A percentile compares a stretch with the other conserved stretches of the same genome.
phyloP scores from a whole-genome alignment of 2,329 filamentous ascomycete genomes.

The Talaromyces islandicus region DNA sequence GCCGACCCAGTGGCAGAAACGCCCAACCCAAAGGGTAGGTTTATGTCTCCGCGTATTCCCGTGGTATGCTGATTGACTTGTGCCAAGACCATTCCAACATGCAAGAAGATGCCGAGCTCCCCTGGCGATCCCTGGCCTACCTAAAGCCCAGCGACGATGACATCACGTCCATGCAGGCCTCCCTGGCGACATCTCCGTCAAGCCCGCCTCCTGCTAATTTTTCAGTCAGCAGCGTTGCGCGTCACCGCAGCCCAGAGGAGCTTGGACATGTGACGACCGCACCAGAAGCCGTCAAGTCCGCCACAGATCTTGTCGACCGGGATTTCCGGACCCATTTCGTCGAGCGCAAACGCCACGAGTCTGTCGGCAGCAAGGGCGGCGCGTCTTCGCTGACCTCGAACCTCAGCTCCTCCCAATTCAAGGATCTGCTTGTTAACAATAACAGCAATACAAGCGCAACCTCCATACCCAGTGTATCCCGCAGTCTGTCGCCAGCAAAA shows the following conservation, averaged over 20 bases:
- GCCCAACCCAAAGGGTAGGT: background rate
- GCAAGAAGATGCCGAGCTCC: background rate
- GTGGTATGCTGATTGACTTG: background rate
- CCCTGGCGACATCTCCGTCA: background rate
- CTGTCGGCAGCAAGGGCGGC: conserved; percentile 11
- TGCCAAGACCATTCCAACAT: background rate
- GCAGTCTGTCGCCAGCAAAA: conserved; percentile 1
- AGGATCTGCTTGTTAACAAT: background rate
- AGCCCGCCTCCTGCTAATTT: conserved; percentile 12
- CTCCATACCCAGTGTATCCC: background rate
- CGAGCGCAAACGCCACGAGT: conserved; percentile 20
- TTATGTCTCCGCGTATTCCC: background rate
- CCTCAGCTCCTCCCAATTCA: conserved; percentile 9
- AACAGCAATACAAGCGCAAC: background rate
- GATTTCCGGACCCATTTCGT: conserved; percentile 34
- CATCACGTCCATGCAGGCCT: background rate
- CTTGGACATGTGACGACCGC: conserved; percentile 2
- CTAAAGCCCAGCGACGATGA: conserved; percentile 3
- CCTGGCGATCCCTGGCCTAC: conserved; percentile 7
- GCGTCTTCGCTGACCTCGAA: conserved; percentile 10
- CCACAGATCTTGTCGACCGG: conserved; percentile 27
- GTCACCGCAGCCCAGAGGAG: conserved; percentile 13
- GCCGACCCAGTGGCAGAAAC: background rate
- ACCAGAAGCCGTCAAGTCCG: background rate
- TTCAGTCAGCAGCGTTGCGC: conserved; percentile 12